Evolutionary conservation across 179 eudicot species (phyloP).

Genomic region (Silene noctiflora): DNA sequence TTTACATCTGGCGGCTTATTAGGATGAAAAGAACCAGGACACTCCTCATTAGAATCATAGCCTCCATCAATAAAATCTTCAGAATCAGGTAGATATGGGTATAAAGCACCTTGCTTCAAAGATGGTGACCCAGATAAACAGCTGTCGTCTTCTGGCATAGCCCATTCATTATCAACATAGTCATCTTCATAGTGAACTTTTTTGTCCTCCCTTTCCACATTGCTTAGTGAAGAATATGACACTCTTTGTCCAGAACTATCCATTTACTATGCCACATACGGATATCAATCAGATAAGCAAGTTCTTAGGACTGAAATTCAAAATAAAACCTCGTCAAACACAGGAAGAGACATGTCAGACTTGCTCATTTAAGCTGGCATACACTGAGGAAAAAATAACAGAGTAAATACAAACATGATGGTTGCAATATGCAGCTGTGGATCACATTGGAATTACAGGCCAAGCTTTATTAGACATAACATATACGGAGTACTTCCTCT

Average conservation of each 20-base stretch:
- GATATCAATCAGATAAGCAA: conserved; percentile 5
- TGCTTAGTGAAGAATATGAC: conserved; percentile 58
- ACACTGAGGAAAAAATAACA: background rate
- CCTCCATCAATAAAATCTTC: conserved; percentile 59
- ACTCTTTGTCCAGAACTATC: conserved; percentile 48
- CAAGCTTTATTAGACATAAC: background rate
- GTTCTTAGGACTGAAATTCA: conserved; percentile 17
- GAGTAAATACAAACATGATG: too few species aligned
- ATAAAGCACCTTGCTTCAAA: conserved; percentile 34
- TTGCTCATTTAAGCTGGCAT: background rate
- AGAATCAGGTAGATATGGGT: conserved; percentile 42
- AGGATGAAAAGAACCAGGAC: conserved; percentile 26
- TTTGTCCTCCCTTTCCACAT: conserved; percentile 44
- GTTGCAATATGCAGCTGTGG: too few species aligned
- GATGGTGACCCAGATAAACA: conserved; percentile 32
- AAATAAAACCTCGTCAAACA: background rate
- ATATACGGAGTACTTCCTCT: background rate
- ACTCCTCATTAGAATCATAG: conserved; percentile 62
- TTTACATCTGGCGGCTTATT: conserved; percentile 69
- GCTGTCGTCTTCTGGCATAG: conserved; percentile 34
- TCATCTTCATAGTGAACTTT: conserved; percentile 52
- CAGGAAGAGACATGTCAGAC: background rate
- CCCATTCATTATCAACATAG: conserved; percentile 54
- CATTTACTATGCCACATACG: conserved; percentile 35
- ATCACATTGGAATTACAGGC: background rate